A percentile compares a stretch with the other conserved stretches of the same genome.
These are phyloP conservation scores for Calvatia gigantea DNA, from an alignment of 768 basidiomycete genomes.

Conservation along the genomic window DNA sequence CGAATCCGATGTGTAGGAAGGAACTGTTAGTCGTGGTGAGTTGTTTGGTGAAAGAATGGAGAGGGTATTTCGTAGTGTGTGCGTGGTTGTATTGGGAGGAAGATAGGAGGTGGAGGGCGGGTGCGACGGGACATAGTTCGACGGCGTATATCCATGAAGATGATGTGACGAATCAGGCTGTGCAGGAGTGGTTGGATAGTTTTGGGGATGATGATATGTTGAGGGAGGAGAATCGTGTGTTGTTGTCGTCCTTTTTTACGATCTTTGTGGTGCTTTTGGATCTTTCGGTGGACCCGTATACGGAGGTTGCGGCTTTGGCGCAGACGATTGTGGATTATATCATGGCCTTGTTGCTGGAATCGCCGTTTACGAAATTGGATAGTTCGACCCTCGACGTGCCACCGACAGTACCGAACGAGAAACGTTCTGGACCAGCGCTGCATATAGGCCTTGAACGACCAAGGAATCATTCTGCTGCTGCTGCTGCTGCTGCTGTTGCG, in stretches of 20 bases:
- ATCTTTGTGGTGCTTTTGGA: conserved; percentile 88
- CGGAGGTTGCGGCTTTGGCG: conserved; percentile 88
- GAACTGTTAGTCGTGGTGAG: conserved; percentile 90
- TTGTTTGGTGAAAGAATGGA: conserved; percentile 93
- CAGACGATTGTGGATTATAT: conserved; percentile 92
- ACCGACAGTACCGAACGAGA: conserved; percentile 40
- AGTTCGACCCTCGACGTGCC: conserved; percentile 58
- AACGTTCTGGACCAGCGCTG: conserved; percentile 37
- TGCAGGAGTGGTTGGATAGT: conserved; percentile 74
- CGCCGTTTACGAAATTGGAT: conserved; percentile 77
- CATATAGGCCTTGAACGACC: conserved; percentile 22
- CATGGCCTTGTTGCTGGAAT: conserved; percentile 84
- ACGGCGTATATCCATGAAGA: conserved; percentile 46
- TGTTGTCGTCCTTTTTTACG: conserved; percentile 91
- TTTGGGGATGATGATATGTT: conserved; percentile 63
- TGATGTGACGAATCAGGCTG: conserved; percentile 68
- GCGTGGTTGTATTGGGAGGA: conserved; percentile 98
- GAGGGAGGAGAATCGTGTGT: conserved; percentile 75
- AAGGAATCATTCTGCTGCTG: background rate
- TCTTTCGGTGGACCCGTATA: conserved; percentile 88
- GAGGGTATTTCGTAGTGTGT: conserved; percentile 93
- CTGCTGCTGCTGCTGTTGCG: background rate
- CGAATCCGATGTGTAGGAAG: conserved; percentile 94
- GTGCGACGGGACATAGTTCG: conserved; percentile 28
- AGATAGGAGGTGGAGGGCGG: conserved; percentile 61